Conservation (phyloP, 331 rosid species). For the Stylosanthes scabra region DNA sequence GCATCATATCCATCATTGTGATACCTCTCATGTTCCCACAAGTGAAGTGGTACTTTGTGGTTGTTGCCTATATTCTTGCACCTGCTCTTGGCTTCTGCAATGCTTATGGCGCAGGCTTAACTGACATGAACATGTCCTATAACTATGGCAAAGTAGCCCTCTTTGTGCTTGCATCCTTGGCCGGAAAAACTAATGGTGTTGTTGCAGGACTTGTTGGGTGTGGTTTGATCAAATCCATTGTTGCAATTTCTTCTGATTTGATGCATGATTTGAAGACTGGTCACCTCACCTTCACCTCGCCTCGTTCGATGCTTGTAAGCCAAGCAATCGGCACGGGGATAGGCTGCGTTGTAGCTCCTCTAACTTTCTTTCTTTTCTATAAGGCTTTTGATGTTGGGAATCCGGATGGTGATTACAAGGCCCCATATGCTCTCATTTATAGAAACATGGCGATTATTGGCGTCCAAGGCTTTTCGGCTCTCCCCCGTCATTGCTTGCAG, state of each 20-base stretch:
- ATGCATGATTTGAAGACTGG: conserved; percentile 98
- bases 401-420: conserved; percentile 89
- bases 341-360: conserved; percentile 94
- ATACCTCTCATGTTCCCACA: conserved; percentile 90
- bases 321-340: conserved; percentile 93
- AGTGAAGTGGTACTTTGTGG: conserved; percentile 89
- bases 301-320: conserved; percentile 90
- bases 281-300: conserved; percentile 93
- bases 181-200: conserved; percentile 69
- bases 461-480: conserved; percentile 91
- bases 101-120: conserved; percentile 96
- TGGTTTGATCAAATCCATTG: conserved; percentile 92
- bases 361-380: conserved; percentile 88
- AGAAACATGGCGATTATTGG: conserved; percentile 98
- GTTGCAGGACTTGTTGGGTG: conserved; percentile 96
- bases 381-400: conserved; percentile 90
- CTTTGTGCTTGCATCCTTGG: conserved; percentile 79
- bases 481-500: conserved; percentile 87
- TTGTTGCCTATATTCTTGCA: conserved; percentile 76
- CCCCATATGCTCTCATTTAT: conserved; percentile 85
- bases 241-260: conserved; percentile 90
- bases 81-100: conserved; percentile 97
- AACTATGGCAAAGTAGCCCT: conserved; percentile 98
- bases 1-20: conserved; percentile 66
- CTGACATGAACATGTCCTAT: conserved; percentile 98